Conservation (phyloP, 441 rosid genomes). For the Daphne laureola region DNA sequence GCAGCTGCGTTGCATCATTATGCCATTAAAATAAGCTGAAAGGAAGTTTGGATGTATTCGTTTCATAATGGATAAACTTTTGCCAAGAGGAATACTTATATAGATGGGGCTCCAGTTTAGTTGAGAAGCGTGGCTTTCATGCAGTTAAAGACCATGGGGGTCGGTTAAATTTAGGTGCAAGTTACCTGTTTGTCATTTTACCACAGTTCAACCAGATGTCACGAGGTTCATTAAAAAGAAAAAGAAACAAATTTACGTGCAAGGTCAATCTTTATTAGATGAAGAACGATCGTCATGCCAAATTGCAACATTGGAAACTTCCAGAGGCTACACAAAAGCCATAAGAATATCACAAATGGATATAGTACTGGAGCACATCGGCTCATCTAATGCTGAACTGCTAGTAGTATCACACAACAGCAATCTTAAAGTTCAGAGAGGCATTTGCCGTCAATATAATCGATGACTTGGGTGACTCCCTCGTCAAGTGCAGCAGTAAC, state of each 20-base stretch:
- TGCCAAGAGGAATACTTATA: slow-evolving; percentile 7
- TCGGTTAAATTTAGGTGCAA: slow-evolving; percentile 34
- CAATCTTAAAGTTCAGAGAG: slow-evolving; percentile 52
- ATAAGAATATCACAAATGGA: slow-evolving; percentile 13
- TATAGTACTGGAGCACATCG: slow-evolving; percentile 20
- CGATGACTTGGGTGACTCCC: slow-evolving; percentile 50
- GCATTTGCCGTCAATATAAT: slow-evolving; percentile 66
- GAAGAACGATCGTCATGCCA: too few relatives aligned
- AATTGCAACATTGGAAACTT: not conserved
- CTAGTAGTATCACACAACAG: too few relatives aligned
- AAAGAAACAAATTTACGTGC: too few relatives aligned
- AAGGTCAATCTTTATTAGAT: too few relatives aligned
- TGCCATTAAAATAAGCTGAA: slow-evolving; percentile 2
- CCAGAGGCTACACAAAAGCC: not conserved
- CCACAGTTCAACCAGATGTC: not conserved
- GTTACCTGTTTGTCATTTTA: too few relatives aligned
- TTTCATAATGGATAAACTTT: slow-evolving; percentile 3
- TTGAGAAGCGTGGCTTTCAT: slow-evolving; percentile 40
- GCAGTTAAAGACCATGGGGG: slow-evolving; percentile 16
- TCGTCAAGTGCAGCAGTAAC: slow-evolving; percentile 69
- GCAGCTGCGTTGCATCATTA: slow-evolving; percentile 1
- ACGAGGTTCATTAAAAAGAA: too few relatives aligned
- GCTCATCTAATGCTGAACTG: too few relatives aligned
- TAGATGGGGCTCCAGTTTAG: slow-evolving; percentile 19
- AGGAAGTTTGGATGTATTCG: not conserved